Percentiles rank a stretch among this genome's conserved stretches.
These are phyloP conservation scores for Anisodus acutangulus DNA, from an alignment of 257 asterid genomes.

Conservation along the genomic window DNA sequence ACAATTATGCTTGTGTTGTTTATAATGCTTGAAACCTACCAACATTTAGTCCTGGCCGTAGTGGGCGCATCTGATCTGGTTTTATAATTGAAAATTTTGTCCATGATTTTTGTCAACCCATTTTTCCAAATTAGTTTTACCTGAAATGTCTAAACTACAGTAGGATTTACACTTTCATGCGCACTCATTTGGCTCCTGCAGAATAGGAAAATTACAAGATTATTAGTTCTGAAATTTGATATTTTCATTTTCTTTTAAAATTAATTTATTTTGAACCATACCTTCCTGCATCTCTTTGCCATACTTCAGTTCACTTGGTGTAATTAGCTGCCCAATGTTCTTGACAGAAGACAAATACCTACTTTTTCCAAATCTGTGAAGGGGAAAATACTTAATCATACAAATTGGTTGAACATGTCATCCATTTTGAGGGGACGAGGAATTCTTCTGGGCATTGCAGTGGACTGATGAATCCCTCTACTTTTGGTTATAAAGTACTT, in stretches of 20 bases:
- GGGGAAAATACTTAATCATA: not conserved
- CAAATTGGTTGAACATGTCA: conserved; percentile 3
- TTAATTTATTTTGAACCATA: conserved; percentile 1
- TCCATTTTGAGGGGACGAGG: not conserved
- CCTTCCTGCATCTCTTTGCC: conserved; percentile 9
- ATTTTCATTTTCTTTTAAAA: conserved; percentile 4
- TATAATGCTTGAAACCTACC: not conserved
- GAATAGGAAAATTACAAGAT: not conserved
- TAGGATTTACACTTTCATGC: conserved; percentile 6
- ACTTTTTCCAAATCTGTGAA: not conserved
- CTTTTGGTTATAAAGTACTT: conserved; percentile 14
- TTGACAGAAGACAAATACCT: not conserved
- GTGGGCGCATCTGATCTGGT: not conserved
- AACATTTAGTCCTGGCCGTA: not conserved
- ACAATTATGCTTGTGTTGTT: not conserved
- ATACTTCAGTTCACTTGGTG: not conserved
- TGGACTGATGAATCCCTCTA: not conserved
- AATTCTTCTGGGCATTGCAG: not conserved
- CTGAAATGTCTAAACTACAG: conserved; percentile 16
- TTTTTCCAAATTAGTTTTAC: not conserved
- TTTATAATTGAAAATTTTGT: conserved; percentile 1
- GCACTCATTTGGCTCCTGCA: not conserved
- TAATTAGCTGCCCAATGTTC: not conserved
- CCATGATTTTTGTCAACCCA: not conserved
- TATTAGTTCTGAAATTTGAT: conserved; percentile 15